These are phyloP conservation scores for Achaetomium macrosporum DNA, from an alignment of 2,329 filamentous ascomycete species.

Conservation along the genomic window DNA sequence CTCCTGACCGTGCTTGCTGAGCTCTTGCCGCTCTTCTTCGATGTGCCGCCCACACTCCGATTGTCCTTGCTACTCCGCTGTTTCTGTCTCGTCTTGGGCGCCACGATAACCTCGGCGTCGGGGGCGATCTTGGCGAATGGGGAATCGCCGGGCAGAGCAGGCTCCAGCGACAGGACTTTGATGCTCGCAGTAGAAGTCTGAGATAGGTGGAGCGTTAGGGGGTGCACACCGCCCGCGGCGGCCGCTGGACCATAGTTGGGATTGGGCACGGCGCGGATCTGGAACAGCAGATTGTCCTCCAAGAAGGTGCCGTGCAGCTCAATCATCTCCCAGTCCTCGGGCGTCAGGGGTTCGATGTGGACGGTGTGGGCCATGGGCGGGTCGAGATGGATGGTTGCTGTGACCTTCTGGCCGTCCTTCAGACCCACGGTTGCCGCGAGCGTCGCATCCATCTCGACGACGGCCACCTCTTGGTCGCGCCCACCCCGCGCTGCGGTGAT, in stretches of 20 bases:
- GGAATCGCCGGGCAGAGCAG: slow-evolving; percentile 58
- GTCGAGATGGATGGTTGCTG: slow-evolving; percentile 70
- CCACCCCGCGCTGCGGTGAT: slow-evolving; percentile 52
- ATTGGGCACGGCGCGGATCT: slow-evolving; percentile 90
- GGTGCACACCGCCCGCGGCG: slow-evolving; percentile 57
- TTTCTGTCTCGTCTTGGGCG: slow-evolving; percentile 80
- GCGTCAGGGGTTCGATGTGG: slow-evolving; percentile 91
- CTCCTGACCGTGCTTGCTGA: slow-evolving; percentile 60
- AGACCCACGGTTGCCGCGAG: slow-evolving; percentile 74
- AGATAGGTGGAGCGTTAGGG: slow-evolving; percentile 85
- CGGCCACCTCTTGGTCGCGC: slow-evolving; percentile 68
- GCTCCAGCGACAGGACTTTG: slow-evolving; percentile 74
- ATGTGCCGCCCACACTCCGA: slow-evolving; percentile 72
- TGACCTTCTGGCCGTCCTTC: slow-evolving; percentile 73
- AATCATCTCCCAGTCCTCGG: slow-evolving; percentile 98
- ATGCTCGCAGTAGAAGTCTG: slow-evolving; percentile 95
- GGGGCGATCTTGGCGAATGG: slow-evolving; percentile 89
- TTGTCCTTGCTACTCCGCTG: slow-evolving; percentile 63
- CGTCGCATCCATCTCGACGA: slow-evolving; percentile 82
- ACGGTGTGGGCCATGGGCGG: slow-evolving; percentile 88
- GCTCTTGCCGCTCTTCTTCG: slow-evolving; percentile 72
- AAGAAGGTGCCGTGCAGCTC: slow-evolving; percentile 94
- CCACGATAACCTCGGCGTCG: slow-evolving; percentile 94
- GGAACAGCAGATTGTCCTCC: slow-evolving; percentile 85
- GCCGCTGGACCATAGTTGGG: slow-evolving; percentile 57